A percentile compares a stretch with the other conserved stretches of the same genome.
Evolutionary conservation across 108 stramenopile species (phyloP).

Genomic region (Stephanodiscus minutulus): DNA sequence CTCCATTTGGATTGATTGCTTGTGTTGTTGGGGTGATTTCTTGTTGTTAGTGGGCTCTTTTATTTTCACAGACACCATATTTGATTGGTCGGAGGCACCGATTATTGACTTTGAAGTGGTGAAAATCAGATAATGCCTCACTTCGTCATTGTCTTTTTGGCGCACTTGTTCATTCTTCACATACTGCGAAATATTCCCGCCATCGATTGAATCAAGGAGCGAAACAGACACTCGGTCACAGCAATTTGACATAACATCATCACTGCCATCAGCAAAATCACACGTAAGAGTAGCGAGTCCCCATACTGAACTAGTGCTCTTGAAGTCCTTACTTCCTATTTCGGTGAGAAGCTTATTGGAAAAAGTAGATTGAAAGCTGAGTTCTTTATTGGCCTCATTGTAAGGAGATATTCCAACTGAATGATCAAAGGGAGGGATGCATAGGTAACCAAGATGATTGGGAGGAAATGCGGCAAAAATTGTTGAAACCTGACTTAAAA

Average conservation of each 20-base stretch:
- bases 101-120: constrained; percentile 13
- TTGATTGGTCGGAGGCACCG: not conserved
- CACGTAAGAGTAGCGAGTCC: constrained; percentile 41
- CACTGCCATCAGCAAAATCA: constrained; percentile 17
- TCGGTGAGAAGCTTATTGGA: constrained; percentile 34
- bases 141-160: constrained; percentile 2
- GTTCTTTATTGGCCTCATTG: constrained; percentile 38
- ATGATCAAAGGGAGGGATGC: constrained; percentile 35
- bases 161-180: constrained; percentile 5
- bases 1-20: constrained; percentile 41
- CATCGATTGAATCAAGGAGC: constrained; percentile 23
- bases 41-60: not conserved
- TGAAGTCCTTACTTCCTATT: constrained; percentile 17
- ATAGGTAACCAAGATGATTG: constrained; percentile 33
- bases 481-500: constrained; percentile 31
- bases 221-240: constrained; percentile 42
- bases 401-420: constrained; percentile 39
- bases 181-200: constrained; percentile 2
- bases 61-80: constrained; percentile 10
- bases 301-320: constrained; percentile 24
- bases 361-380: constrained; percentile 48
- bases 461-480: constrained; percentile 40
- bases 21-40: constrained; percentile 12
- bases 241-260: constrained; percentile 9
- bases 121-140: constrained; percentile 37